Evolutionary conservation across 495 filamentous ascomycete species (phyloP).

Genomic region (Chaetomium tenue): DNA sequence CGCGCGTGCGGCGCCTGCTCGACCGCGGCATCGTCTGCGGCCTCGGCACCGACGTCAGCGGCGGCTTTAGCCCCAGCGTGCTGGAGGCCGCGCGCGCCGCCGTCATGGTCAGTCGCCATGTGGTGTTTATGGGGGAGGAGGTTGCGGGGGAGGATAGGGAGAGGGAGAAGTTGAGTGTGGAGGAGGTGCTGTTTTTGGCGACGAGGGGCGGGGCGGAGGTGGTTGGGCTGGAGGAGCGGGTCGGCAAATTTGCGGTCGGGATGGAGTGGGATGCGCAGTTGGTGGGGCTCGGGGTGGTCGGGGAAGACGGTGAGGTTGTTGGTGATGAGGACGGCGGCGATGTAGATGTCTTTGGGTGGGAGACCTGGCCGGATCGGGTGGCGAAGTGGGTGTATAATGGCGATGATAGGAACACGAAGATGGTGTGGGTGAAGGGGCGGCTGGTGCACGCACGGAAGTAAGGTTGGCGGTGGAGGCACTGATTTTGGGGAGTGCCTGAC

Average conservation of each 20-base stretch:
- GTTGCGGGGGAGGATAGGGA: slow-evolving; percentile 55
- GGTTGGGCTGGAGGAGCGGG: slow-evolving; percentile 62
- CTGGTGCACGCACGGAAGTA: slow-evolving; percentile 63
- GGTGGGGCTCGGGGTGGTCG: slow-evolving; percentile 56
- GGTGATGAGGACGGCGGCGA: slow-evolving; percentile 40
- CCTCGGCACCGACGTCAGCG: slow-evolving; percentile 84
- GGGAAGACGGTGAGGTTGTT: slow-evolving; percentile 37
- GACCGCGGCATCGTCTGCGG: slow-evolving; percentile 74
- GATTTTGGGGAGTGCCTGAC: neutral
- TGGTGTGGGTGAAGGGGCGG: slow-evolving; percentile 77
- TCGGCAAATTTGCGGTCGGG: slow-evolving; percentile 79
- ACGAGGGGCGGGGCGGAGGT: slow-evolving; percentile 78
- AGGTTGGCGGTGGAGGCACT: too few species aligned
- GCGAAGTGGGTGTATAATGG: slow-evolving; percentile 90
- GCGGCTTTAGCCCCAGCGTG: slow-evolving; percentile 76
- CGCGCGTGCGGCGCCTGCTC: slow-evolving; percentile 68
- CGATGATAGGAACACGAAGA: slow-evolving; percentile 76
- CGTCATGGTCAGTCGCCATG: slow-evolving; percentile 65
- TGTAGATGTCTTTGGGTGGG: slow-evolving; percentile 86
- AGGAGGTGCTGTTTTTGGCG: slow-evolving; percentile 83
- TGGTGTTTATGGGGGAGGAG: slow-evolving; percentile 47
- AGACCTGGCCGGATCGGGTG: slow-evolving; percentile 70
- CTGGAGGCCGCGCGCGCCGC: slow-evolving; percentile 79
- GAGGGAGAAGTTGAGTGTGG: slow-evolving; percentile 63
- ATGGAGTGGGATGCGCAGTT: slow-evolving; percentile 89